phyloP scores from a whole-genome alignment of 169 alveolate genomes.

The Plasmodium malariae region DNA sequence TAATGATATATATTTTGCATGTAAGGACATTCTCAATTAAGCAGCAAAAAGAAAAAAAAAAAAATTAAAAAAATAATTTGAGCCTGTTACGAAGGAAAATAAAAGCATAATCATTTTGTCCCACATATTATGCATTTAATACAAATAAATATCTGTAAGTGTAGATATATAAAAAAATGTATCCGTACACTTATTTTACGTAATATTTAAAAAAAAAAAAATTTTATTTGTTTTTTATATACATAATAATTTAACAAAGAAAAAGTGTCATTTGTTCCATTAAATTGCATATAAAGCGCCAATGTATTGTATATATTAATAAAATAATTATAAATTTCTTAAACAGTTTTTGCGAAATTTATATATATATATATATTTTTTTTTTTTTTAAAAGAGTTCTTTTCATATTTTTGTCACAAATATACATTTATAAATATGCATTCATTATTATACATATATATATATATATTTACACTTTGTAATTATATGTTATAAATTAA shows the following conservation, averaged over 20 bases:
- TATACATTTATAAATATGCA: no score
- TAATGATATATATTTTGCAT: slow-evolving; percentile 45
- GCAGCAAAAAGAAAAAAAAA: slow-evolving; percentile 12
- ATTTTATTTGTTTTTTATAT: neutral
- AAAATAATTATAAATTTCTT: neutral
- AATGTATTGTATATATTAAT: neutral
- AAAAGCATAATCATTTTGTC: no score
- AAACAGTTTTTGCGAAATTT: neutral
- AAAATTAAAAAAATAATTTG: neutral
- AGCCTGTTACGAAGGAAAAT: neutral
- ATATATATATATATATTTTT: no score
- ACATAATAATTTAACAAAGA: neutral
- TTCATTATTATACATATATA: no score
- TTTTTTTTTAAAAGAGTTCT: neutral
- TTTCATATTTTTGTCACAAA: no score
- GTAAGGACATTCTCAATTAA: slow-evolving; percentile 52
- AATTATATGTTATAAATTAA: no score
- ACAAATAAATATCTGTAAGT: no score
- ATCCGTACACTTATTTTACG: no score
- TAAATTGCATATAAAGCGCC: neutral
- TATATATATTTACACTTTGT: no score
- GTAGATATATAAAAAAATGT: no score
- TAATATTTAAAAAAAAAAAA: no score
- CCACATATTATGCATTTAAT: no score
- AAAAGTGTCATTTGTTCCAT: neutral